phyloP scores from a whole-genome alignment of 129 eudicot genomes.

The Sambucus nigra region DNA sequence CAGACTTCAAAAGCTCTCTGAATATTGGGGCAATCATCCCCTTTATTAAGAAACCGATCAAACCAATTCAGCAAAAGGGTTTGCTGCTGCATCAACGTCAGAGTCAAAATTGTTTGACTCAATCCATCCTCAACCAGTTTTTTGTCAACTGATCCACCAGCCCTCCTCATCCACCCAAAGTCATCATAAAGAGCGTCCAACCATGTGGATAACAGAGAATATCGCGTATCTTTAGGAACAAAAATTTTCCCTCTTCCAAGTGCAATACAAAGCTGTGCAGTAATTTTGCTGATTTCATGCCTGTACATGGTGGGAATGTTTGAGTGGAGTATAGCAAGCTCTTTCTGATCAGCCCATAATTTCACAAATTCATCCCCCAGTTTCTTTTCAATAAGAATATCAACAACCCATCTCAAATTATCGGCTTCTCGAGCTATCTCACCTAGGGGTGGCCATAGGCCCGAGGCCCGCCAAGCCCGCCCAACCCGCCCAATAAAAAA shows the following conservation, averaged over 20 bases:
- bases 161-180: constrained; percentile 79
- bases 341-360: constrained; percentile 81
- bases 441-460: too few species aligned
- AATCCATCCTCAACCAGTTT: constrained; percentile 76
- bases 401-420: constrained; percentile 82
- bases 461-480: too few species aligned
- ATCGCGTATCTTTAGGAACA: constrained; percentile 68
- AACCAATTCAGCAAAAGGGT: constrained; percentile 70
- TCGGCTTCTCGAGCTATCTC: constrained; percentile 92
- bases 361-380: constrained; percentile 69
- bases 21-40: constrained; percentile 89
- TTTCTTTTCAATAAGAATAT: constrained; percentile 53
- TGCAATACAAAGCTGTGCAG: constrained; percentile 76
- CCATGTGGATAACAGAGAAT: constrained; percentile 73
- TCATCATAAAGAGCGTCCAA: constrained; percentile 85
- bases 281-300: constrained; percentile 82
- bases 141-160: constrained; percentile 46
- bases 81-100: constrained; percentile 65
- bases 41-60: constrained; percentile 74
- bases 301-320: constrained; percentile 72
- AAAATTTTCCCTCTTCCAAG: constrained; percentile 67
- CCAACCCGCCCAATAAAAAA: too few species aligned
- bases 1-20: constrained; percentile 85
- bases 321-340: constrained; percentile 70
- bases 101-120: constrained; percentile 65